Evolutionary conservation across 2,329 filamentous ascomycete genomes (phyloP), one percentile per base, ranked within the genome.

Genomic region (Xylariaceae sp.): DNA sequence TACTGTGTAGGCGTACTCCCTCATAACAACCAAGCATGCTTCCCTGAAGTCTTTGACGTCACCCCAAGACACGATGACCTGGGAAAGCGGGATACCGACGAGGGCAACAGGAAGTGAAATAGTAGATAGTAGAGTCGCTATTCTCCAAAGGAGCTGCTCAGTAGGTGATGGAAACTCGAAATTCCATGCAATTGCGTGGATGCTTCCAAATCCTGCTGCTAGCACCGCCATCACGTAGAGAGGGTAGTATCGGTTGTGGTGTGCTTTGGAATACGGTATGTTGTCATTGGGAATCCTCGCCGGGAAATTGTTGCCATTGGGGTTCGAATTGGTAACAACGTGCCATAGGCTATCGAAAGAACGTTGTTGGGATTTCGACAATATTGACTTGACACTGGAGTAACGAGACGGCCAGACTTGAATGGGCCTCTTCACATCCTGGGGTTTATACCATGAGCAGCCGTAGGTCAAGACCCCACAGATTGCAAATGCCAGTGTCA

Each of bases 161-260:
- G 34, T 44, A 51, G 15, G 47, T 2, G 55, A 58, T 10, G 55
- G 55, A 18, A 61, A 60, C 34, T 60, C 55, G 11, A 52, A 60
- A 45, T 57, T 52, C 58, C 58, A 60, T 53, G 58, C 52, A n/a
- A 59, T 35, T 49, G 57, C 50, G 35, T 59, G 53, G 2, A 56
- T 49, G n/a, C 57, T 56, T 49, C 57, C 57, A n/a, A 59, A 56
- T 1, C 10, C 53, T 44, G 17, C 53, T 7, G 57, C 51, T 6
- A 59, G 35, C 8, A 11, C 49, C 7, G 57, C 39, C 11, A 60
- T 44, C 3, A 60, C 48, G 8, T 47, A 56, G 9, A 59, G 50
- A 51, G 57, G 39, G 9, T 53, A 56, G 44, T 53, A 49, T 34
- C 18, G 56, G 30, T 59, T 50, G 41, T 50, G 2, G 11, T 41